phyloP scores from a whole-genome alignment of 177 flowering plant species.

The Telopea speciosissima region DNA sequence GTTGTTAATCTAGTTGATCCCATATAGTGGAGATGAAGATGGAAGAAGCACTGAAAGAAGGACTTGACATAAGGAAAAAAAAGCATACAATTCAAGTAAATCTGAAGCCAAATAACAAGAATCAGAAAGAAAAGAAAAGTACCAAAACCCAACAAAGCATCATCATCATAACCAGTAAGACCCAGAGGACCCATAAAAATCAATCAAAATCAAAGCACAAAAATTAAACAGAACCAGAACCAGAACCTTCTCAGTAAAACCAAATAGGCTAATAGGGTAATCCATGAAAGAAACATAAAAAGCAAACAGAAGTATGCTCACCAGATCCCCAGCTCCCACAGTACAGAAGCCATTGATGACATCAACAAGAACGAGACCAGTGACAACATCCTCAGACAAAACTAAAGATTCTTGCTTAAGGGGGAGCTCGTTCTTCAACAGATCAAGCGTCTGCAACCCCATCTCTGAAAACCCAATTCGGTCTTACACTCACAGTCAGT shows the following conservation, averaged over 20 bases:
- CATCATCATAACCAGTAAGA: neutral
- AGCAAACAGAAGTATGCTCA: conserved; percentile 1
- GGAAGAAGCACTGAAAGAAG: too few relatives aligned
- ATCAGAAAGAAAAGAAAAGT: neutral
- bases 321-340: conserved; percentile 64
- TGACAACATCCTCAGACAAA: conserved; percentile 23
- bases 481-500: too few relatives aligned
- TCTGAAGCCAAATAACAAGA: neutral
- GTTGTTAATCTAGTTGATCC: too few relatives aligned
- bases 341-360: conserved; percentile 67
- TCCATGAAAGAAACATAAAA: neutral
- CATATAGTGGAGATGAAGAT: too few relatives aligned
- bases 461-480: too few relatives aligned
- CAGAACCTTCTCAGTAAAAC: neutral
- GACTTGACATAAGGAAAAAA: too few relatives aligned
- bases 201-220: neutral
- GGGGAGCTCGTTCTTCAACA: conserved; percentile 43
- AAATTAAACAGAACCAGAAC: too few relatives aligned
- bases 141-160: neutral
- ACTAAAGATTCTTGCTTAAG: conserved; percentile 35
- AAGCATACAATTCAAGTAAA: neutral
- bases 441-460: conserved; percentile 17
- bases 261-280: neutral
- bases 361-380: conserved; percentile 59
- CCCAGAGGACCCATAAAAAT: neutral